A percentile compares a stretch with the other conserved stretches of the same genome.
These are phyloP conservation scores for Triticum dicoccoides DNA, from an alignment of 176 grass and related monocot genomes.

Conservation along the genomic window DNA sequence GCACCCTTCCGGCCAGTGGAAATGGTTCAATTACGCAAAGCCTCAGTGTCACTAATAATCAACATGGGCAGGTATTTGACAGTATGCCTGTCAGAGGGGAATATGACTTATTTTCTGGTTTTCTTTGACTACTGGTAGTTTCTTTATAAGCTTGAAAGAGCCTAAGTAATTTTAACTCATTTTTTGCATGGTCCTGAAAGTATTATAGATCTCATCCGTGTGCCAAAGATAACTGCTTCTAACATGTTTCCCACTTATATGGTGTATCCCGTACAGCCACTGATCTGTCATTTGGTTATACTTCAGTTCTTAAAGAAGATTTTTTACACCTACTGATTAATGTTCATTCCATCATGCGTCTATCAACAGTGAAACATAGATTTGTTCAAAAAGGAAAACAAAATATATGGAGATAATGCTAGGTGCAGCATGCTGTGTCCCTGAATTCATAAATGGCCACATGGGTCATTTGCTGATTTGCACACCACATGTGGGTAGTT, in stretches of 20 bases:
- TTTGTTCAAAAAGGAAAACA: background rate
- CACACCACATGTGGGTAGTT: background rate
- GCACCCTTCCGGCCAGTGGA: conserved; percentile 61
- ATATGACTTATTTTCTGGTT: background rate
- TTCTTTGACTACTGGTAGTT: background rate
- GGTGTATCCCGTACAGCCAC: background rate
- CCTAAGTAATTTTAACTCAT: background rate
- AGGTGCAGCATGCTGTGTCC: background rate
- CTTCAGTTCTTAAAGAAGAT: background rate
- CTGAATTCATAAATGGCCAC: background rate
- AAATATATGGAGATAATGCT: background rate
- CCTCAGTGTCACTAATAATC: conserved; percentile 80
- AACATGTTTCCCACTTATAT: background rate
- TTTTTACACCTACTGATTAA: background rate
- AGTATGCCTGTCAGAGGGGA: background rate
- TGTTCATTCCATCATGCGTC: background rate
- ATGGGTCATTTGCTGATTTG: background rate
- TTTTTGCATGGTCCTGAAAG: background rate
- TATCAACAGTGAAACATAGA: background rate
- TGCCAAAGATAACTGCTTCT: conserved; percentile 1
- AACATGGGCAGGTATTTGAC: conserved; percentile 86
- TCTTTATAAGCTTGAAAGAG: conserved; percentile 20
- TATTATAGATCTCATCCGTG: conserved; percentile 10
- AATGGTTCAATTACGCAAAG: conserved; percentile 75
- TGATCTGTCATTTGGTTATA: background rate